phyloP scores from a whole-genome alignment of 805 yeast genomes.

The Ogataea parapolymorpha region DNA sequence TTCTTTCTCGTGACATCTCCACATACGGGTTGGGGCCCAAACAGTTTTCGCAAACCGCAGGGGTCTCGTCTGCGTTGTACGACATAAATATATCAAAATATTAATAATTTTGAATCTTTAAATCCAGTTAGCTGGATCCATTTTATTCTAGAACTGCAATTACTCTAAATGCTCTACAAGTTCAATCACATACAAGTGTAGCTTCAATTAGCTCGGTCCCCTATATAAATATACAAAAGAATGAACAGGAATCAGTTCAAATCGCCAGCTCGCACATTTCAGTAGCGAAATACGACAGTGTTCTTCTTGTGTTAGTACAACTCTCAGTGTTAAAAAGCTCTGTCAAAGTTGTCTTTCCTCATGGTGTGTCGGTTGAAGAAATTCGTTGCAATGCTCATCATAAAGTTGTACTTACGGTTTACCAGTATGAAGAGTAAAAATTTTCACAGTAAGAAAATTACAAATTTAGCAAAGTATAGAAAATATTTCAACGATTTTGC shows the following conservation, averaged over 20 bases:
- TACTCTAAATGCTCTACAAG: too few species aligned
- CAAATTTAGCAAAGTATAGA: too few species aligned
- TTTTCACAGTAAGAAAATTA: constrained; percentile 1
- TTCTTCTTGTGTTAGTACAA: constrained; percentile 6
- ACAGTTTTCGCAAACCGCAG: constrained; percentile 72
- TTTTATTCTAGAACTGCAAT: too few species aligned
- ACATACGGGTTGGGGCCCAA: constrained; percentile 63
- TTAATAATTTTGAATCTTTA: neutral
- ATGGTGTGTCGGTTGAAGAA: constrained; percentile 36
- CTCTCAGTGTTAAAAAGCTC: constrained; percentile 41
- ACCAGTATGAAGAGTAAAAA: neutral
- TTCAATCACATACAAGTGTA: neutral
- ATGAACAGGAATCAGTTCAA: too few species aligned
- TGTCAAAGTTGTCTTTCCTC: constrained; percentile 31
- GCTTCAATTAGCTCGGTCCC: neutral
- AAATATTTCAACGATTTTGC: too few species aligned
- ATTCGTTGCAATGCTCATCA: constrained; percentile 36
- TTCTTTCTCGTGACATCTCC: constrained; percentile 65
- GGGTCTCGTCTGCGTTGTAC: constrained; percentile 33
- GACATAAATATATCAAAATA: constrained; percentile 1
- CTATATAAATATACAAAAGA: too few species aligned
- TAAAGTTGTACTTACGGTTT: constrained; percentile 12
- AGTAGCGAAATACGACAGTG: neutral
- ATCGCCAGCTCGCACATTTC: neutral
- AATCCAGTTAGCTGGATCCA: too few species aligned